Base-by-base conservation (phyloP, 108 stramenopile genomes). In the Pseudonitzschia pungens region DNA sequence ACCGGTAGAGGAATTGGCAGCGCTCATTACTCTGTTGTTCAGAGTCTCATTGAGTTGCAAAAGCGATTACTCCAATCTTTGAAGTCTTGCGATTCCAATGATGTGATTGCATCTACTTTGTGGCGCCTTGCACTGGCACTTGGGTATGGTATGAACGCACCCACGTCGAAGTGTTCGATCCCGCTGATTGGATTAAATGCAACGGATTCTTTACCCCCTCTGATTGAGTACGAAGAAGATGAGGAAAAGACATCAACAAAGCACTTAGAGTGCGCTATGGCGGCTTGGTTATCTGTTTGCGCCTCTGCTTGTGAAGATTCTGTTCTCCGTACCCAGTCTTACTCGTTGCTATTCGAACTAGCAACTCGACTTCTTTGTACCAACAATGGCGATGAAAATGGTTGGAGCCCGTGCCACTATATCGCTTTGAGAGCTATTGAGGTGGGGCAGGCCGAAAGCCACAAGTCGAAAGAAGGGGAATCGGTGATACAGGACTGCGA, bases 1-100 rank as follows among this genome's bases (percentile, higher is more conserved):
- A 26, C 14, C 6, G 64, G 52, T 1, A 20, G 77, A 14, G 92
- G 92, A n/a, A 77, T 93, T 55, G 92, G 89, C 26, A 91, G 79
- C 67, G 57, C 77, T 27, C 84, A 83, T 56, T 87, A 87, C 56
- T 86, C 86, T 18, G 70, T 91, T 15, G 52, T 77, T 59, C 75
- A 77, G 54, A 58, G 76, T 21, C 43, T 72, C 10, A 41, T 68
- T 32, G 22, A 53, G 1, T 16, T 80, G 12, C 69, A 67, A 54
- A 31, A 27, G 20, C 51, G 48, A 64, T 42, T 78, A 48, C 9
- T 54, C 0, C 40, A n/a, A 53, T 60, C 36, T 63, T 41, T 54
- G 42, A 6, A 33, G 1, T 15, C 21, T 44, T 16, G 7, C 65
- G 43, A 29, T 62, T 24, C 32, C 16, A 40, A 4, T 62, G 33